These are phyloP conservation scores for Erodium trifolium DNA, from an alignment of 441 rosid species.

Conservation along the genomic window DNA sequence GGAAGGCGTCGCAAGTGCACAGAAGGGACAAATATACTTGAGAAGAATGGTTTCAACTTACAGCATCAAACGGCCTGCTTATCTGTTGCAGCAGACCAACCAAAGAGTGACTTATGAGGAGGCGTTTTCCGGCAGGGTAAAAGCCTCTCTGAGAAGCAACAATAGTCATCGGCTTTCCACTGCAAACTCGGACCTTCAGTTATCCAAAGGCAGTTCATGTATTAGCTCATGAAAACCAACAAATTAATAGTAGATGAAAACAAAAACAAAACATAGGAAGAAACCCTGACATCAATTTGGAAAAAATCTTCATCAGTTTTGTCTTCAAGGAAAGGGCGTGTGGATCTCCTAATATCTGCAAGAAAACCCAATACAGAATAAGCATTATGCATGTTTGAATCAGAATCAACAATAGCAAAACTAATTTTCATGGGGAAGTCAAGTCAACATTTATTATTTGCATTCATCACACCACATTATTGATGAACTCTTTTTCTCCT, in stretches of 20 bases:
- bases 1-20: not conserved
- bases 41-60: constrained; percentile 24
- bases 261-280: not conserved
- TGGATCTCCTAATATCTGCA: constrained; percentile 77
- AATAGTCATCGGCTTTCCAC: constrained; percentile 65
- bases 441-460: too few species aligned
- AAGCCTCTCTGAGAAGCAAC: constrained; percentile 58
- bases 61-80: constrained; percentile 60
- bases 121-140: constrained; percentile 57
- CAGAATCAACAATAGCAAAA: not conserved
- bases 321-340: constrained; percentile 73
- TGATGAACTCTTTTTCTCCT: too few species aligned
- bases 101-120: constrained; percentile 50
- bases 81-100: constrained; percentile 59
- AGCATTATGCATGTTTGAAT: not conserved
- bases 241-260: not conserved
- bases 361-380: constrained; percentile 11
- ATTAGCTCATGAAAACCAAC: constrained; percentile 4
- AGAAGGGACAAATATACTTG: not conserved
- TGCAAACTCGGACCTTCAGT: constrained; percentile 54
- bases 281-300: constrained; percentile 72
- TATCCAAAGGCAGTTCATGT: constrained; percentile 6
- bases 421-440: not conserved
- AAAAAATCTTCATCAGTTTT: constrained; percentile 72
- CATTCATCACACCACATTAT: too few species aligned